phyloP scores from a whole-genome alignment of 495 filamentous ascomycete genomes.

The Aspergillus sclerotioniger region DNA sequence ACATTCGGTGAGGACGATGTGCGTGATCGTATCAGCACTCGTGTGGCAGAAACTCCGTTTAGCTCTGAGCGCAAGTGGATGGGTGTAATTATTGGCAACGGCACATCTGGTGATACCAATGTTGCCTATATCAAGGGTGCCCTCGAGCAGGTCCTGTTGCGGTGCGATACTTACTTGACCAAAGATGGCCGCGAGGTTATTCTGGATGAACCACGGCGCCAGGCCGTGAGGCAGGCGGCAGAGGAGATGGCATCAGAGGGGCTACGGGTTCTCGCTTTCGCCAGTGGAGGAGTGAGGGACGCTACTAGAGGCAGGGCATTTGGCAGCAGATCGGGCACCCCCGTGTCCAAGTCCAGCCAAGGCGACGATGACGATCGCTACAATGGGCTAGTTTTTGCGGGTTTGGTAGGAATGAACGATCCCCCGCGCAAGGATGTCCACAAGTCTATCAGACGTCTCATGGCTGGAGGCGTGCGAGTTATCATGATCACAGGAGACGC shows the following conservation, averaged over 20 bases:
- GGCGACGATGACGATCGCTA: conserved; percentile 69
- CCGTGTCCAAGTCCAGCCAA: conserved; percentile 40
- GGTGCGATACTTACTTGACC: conserved; percentile 88
- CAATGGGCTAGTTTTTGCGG: conserved; percentile 81
- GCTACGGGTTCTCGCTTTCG: conserved; percentile 88
- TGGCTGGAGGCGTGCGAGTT: conserved; percentile 90
- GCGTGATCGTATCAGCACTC: conserved; percentile 74
- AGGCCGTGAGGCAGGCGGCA: conserved; percentile 75
- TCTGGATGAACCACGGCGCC: conserved; percentile 72
- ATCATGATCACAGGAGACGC: conserved; percentile 99
- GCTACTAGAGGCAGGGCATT: conserved; percentile 30
- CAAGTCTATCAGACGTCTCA: conserved; percentile 82
- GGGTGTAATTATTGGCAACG: conserved; percentile 79
- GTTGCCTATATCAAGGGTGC: conserved; percentile 94
- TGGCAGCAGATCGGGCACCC: conserved; percentile 50
- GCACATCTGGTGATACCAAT: conserved; percentile 51
- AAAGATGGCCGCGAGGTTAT: conserved; percentile 84
- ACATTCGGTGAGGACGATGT: conserved; percentile 86
- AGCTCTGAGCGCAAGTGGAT: conserved; percentile 99
- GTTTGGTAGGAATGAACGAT: conserved; percentile 94
- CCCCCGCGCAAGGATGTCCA: conserved; percentile 87
- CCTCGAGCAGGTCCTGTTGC: conserved; percentile 78
- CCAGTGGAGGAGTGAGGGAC: conserved; percentile 61
- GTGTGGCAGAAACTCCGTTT: conserved; percentile 84
- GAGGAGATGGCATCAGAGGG: conserved; percentile 89